phyloP scores from a whole-genome alignment of 108 stramenopile species.

The Pseudonitzschia pungens region DNA sequence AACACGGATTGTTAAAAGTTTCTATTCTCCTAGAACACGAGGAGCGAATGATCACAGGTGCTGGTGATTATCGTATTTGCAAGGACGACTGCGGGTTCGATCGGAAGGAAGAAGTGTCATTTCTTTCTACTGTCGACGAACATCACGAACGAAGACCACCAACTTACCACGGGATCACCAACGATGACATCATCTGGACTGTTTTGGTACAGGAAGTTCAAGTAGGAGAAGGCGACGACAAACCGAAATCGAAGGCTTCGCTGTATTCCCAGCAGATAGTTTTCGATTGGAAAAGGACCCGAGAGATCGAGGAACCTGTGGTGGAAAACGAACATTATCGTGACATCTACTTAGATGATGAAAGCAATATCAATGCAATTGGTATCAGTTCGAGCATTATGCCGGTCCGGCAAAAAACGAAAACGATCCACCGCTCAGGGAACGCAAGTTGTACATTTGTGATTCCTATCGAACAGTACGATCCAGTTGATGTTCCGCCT shows the following conservation, averaged over 20 bases:
- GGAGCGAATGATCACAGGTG: conserved; percentile 2
- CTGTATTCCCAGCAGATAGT: not conserved
- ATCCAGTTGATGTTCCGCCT: not conserved
- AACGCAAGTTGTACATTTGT: conserved; percentile 10
- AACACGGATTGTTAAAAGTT: conserved; percentile 8
- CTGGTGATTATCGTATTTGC: not conserved
- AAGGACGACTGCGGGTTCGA: not conserved
- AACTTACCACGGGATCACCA: not conserved
- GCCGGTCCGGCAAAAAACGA: not conserved
- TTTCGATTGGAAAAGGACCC: not conserved
- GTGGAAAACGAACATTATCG: not conserved
- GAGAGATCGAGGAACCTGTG: not conserved
- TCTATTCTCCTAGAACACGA: not conserved
- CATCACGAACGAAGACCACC: not conserved
- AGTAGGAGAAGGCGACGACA: not conserved
- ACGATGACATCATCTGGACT: conserved; percentile 1
- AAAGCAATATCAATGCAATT: not conserved
- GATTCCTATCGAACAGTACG: not conserved
- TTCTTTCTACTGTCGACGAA: not conserved
- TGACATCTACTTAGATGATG: not conserved
- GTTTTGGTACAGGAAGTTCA: conserved; percentile 1
- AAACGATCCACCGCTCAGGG: not conserved
- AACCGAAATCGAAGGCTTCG: not conserved
- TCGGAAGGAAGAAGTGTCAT: not conserved
- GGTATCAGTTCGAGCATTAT: not conserved